Evolutionary conservation across 345 rosid genomes (phyloP).

Genomic region (Euphorbia pulcherrima): DNA sequence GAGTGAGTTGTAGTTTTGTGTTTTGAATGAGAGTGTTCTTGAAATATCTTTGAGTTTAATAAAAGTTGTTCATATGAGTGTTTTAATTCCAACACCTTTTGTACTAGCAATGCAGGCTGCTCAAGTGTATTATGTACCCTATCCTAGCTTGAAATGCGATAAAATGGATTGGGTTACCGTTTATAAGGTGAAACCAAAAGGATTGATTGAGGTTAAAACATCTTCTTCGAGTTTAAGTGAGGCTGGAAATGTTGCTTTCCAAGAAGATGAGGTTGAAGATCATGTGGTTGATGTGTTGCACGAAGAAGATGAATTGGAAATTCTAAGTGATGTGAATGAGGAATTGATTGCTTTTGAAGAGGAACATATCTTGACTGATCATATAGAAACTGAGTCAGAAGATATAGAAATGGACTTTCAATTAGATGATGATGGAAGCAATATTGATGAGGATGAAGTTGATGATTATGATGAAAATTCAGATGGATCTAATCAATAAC

Average conservation of each 20-base stretch:
- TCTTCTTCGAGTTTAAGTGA: background rate
- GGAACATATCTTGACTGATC: background rate
- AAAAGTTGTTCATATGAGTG: too few relatives aligned
- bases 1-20: too few relatives aligned
- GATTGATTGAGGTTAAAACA: background rate
- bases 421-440: too few relatives aligned
- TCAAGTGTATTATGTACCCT: background rate
- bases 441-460: too few relatives aligned
- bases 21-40: too few relatives aligned
- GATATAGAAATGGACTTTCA: background rate
- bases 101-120: background rate
- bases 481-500: too few relatives aligned
- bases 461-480: too few relatives aligned
- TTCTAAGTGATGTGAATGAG: background rate
- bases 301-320: background rate
- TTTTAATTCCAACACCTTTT: too few relatives aligned
- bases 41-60: too few relatives aligned
- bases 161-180: background rate
- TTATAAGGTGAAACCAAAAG: background rate
- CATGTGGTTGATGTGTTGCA: background rate
- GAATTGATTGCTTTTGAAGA: background rate
- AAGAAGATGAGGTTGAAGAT: background rate
- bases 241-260: background rate
- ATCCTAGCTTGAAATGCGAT: background rate
- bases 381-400: background rate